Evolutionary conservation across 1,284 basidiomycete species (phyloP).

Genomic region (Phellinidium pouzarii): DNA sequence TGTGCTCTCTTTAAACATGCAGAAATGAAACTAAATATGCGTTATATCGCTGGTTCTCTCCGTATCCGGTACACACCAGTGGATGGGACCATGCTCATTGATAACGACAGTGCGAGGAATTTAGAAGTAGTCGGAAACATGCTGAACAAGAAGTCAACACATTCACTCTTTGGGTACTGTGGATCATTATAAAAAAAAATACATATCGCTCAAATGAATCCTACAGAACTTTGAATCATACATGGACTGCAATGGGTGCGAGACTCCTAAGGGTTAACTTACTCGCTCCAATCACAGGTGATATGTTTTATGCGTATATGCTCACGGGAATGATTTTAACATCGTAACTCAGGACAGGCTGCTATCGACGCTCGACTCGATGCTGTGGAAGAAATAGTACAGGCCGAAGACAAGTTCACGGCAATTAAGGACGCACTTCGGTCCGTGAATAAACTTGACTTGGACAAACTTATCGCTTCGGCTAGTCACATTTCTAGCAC

Average conservation of each 20-base stretch:
- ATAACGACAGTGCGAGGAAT: constrained; percentile 79
- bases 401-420: constrained; percentile 68
- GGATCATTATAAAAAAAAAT: not conserved
- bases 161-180: constrained; percentile 69
- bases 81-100: constrained; percentile 89
- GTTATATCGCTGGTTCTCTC: constrained; percentile 68
- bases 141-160: constrained; percentile 51
- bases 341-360: constrained; percentile 37
- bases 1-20: constrained; percentile 82
- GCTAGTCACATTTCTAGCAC: constrained; percentile 39
- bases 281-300: constrained; percentile 77
- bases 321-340: not conserved
- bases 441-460: constrained; percentile 70
- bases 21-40: constrained; percentile 57
- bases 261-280: constrained; percentile 76
- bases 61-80: constrained; percentile 74
- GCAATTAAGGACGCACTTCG: constrained; percentile 66
- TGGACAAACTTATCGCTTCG: constrained; percentile 79
- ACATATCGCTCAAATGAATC: not conserved
- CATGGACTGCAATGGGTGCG: constrained; percentile 83
- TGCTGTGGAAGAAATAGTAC: constrained; percentile 76
- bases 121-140: constrained; percentile 83
- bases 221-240: constrained; percentile 64
- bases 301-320: constrained; percentile 18
- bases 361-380: constrained; percentile 79